Percentiles rank a stretch among this genome's conserved stretches.
Conservation (phyloP, 345 rosid species). For the Syzygium oleosum region DNA sequence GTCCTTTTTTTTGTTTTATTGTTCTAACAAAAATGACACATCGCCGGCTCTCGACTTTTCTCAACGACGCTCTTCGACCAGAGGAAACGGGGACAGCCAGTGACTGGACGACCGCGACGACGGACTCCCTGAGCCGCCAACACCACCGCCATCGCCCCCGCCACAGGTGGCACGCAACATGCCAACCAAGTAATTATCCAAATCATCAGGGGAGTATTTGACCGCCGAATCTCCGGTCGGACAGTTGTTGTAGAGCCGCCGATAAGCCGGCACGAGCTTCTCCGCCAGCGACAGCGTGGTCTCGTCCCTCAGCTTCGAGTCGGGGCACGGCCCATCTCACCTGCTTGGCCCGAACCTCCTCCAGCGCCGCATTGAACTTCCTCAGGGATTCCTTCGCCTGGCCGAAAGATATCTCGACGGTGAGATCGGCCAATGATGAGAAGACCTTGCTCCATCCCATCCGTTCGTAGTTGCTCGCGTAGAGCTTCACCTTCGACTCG, state of each 20-base stretch:
- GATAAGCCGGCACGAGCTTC: conserved; percentile 1
- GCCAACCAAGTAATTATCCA: background rate
- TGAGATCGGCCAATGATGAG: too few relatives aligned
- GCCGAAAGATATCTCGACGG: too few relatives aligned
- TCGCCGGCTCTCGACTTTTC: background rate
- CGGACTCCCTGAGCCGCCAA: background rate
- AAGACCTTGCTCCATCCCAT: too few relatives aligned
- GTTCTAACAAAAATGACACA: background rate
- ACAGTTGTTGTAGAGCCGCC: background rate
- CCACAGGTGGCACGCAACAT: background rate
- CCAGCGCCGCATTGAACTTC: too few relatives aligned
- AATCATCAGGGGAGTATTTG: conserved; percentile 1
- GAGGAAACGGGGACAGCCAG: background rate
- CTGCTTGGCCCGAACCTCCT: too few relatives aligned
- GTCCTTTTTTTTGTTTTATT: background rate
- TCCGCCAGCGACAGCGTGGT: background rate
- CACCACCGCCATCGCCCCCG: too few relatives aligned
- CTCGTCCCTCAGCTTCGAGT: conserved; percentile 4
- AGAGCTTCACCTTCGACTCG: too few relatives aligned
- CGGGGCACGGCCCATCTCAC: background rate
- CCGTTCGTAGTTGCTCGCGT: too few relatives aligned
- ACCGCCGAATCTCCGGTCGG: background rate
- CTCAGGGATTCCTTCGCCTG: too few relatives aligned
- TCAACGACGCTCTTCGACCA: background rate
- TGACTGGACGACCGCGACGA: background rate